Evolutionary conservation across 2,329 filamentous ascomycete genomes (phyloP), one percentile per base, ranked within the genome.

Genomic region (Tricladium varicosporioides): DNA sequence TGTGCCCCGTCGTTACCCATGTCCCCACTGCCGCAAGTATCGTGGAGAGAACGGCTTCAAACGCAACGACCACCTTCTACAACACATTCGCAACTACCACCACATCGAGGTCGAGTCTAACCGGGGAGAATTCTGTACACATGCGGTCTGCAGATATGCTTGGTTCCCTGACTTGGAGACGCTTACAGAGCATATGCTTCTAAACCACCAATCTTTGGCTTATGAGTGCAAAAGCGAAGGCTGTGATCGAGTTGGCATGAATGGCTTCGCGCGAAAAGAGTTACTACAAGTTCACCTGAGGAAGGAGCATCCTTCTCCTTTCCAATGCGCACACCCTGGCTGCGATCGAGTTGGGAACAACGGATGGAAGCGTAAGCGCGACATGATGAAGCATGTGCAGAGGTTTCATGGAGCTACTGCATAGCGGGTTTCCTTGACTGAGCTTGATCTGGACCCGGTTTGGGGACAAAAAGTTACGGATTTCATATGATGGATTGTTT

Each of bases 21-120:
- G 73, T 22, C 53, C 47, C 0, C 63, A 67, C 45, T 75, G 72
- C 61, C 71, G 65, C 36, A 57, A 50, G 18, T 65, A 73, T 52
- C 67, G 66, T 13, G 71, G 69, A 1, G 61, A 64, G 10, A 58
- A 69, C 2, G 69, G 69, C 1, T 75, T 75, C 54, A 69, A 65
- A 40, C 70, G 73, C 15, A 69, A 65, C 9, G 73, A 75, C 45
- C 73, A 75, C 51, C 63, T 75, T 0, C 54, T 63, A 1, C 73
- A 75, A 33, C 73, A 75, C 51, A 59, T 74, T 15, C 60, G 61
- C 1, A 66, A 66, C 0, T 74, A 72, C 42, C 73, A 75, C 59
- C 67, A 69, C 27, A 68, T 71, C 14, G 63, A 70, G 0, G 46
- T n/a, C n/a, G n/a, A n/a, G n/a, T n/a, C n/a, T n/a, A n/a, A n/a